phyloP scores from a whole-genome alignment of 2,329 filamentous ascomycete genomes.

The Beauveria varroae region DNA sequence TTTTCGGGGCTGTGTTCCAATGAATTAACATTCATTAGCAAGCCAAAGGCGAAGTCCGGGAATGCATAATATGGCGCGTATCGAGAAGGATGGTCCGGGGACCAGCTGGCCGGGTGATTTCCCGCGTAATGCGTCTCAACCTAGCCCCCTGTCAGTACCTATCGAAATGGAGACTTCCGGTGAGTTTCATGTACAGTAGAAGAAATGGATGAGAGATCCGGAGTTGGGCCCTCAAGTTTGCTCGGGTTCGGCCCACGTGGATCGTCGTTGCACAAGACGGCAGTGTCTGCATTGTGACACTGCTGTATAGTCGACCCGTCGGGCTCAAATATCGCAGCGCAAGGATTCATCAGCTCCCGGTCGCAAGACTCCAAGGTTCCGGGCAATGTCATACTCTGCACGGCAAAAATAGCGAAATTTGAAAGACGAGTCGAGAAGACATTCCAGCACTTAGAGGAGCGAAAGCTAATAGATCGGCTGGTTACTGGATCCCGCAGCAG shows the following conservation, averaged over 20 bases:
- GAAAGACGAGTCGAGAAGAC: not conserved
- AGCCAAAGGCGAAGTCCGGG: not conserved
- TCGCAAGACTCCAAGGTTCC: not conserved
- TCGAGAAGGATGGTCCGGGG: not conserved
- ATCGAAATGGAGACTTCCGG: too few relatives aligned
- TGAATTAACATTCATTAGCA: not conserved
- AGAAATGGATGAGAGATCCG: not conserved
- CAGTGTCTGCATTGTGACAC: not conserved
- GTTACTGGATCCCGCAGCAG: not conserved
- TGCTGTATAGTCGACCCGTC: not conserved
- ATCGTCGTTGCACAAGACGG: not conserved
- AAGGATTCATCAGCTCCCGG: not conserved
- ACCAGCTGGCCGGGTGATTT: not conserved
- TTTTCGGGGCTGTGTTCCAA: not conserved
- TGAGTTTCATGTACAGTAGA: not conserved
- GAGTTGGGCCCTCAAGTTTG: not conserved
- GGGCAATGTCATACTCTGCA: not conserved
- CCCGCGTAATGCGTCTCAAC: not conserved
- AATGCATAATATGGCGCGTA: not conserved
- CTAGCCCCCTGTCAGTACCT: not conserved
- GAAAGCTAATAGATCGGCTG: not conserved
- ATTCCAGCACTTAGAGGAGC: not conserved
- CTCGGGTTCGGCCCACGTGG: not conserved
- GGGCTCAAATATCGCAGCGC: conserved; percentile 1
- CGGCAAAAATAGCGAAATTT: not conserved